Evolutionary conservation across 1,139 yeast genomes (phyloP), one percentile per base, ranked within the genome.

Genomic region (Yamadazyma conglobata): DNA sequence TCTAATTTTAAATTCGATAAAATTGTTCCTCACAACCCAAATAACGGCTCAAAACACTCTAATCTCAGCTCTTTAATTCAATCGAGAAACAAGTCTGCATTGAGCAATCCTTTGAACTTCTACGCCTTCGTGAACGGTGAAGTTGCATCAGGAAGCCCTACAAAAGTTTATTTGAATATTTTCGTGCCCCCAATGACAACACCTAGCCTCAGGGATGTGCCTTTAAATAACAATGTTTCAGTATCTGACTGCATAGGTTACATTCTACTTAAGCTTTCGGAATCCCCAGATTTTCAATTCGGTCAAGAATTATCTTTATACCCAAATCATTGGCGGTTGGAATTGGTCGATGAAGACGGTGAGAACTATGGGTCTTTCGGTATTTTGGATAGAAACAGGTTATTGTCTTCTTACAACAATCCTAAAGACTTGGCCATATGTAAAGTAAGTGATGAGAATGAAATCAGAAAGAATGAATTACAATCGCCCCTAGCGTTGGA

Each of bases 351-450:
- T 48, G 91, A 82, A 38, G 89, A 81, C 49, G 91, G 91, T 6
- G 88, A 82, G 34, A 73, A 78, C n/a, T 81, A 79, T 44, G 85
- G 81, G 18, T 74, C 81, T 15, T 82, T 83, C 60, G 91, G 91
- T 3, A 66, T 79, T 4, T 58, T 83, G 32, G 82, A 76, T 28
- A 59, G 89, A 41, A 61, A 70, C 0, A 64, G 82, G 33, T 42
- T 57, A 4, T 58, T 81, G 20, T 57, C 72, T 3, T 70, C 84
- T 0, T 77, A 81, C 46, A 80, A 81, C 27, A 56, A 54, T 34
- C 81, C 82, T n/a, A 75, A 69, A 38, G 88, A 79, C 35, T 65
- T 83, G 30, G 85, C 82, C 0, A 47, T 83, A 6, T 71, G 81
- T 37, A 57, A 52, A 37, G 77, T 77, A 3, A 38, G 49, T 4